Evolutionary conservation across 129 eudicot species (phyloP), one percentile per base, ranked within the genome.

Genomic region (Flaveria ramosissima): DNA sequence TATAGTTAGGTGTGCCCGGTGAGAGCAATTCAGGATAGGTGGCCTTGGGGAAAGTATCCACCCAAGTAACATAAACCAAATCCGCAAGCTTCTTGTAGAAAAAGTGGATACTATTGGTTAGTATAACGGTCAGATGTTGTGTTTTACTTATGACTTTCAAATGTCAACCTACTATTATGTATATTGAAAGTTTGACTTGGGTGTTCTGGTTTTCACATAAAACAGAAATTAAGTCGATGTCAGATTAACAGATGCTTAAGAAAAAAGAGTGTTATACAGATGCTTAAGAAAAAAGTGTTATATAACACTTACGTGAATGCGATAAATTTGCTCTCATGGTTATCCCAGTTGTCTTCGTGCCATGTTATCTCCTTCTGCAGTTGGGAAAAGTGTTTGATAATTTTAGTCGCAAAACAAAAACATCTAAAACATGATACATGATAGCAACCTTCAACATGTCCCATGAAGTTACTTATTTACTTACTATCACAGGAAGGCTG

Each of bases 281-380:
- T 19, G 43, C 4, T 17, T 17, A 50, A 32, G 0, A 7, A 42
- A 66, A 12, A 10, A 55, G 10, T 27, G 10, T 36, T 13, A 11
- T 26, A 57, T 17, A 45, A 63, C 36, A 78, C 91, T 89, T 89
- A 94, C 98, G 97, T 94, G 70, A 91, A 91, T 53, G 97, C 98
- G 26, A 94, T 93, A 69, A 94, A 94, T 88, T 82, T 94, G 82
- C 97, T 91, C 84, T 91, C 97, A 30, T 67, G 24, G 65, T 94
- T 91, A 74, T 81, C 87, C 98, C 98, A 94, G 75, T 94, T 85
- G 85, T 94, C 89, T 84, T 91, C 98, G 63, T 89, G 98, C 98
- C 98, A 94, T 14, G 98, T 94, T 71, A 94, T 93, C 52, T 91
- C 96, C n/a, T 81, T 78, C 98, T 94, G 87, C 83, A 83, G 10